Evolutionary conservation across 2,329 filamentous ascomycete genomes (phyloP), one percentile per base, ranked within the genome.

Genomic region (Exserohilum turcica): DNA sequence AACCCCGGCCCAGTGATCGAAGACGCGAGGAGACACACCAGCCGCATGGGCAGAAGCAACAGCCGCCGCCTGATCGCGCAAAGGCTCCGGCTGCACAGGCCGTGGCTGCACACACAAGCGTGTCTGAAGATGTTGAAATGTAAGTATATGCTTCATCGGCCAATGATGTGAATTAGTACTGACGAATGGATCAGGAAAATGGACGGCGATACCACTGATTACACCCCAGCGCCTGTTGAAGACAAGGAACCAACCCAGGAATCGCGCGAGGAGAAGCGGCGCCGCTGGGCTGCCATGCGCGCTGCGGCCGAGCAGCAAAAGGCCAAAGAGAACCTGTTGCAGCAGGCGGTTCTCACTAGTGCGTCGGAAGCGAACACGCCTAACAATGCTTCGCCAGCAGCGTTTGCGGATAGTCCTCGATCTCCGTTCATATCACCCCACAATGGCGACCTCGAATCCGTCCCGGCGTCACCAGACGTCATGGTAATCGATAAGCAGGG

Each of bases 261-360:
- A 40, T 65, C 68, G 27, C 64, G 68, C 13, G 71, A 72, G 44
- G 70, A 72, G 54, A 72, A 70, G 40, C 63, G 61, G 32, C 66
- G 67, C 21, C 65, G 66, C 13, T 73, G 71, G 65, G 70, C 68
- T 32, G 66, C 65, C 19, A 73, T 67, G 45, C 66, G 67, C 43
- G 63, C 59, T 39, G 65, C 63, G 31, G 63, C 77, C 70, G 60
- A 70, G 60, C 73, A 77, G 53, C 79, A 83, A 45, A 68, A 63
- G 42, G 87, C 87, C 43, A 88, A 90, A 47, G 64, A 68, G 13
- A 67, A 48, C 45, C 80, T 93, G 66, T 83, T 90, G 56, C 85
- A 93, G 58, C 87, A 92, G 76, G 88, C 89, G 53, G 79, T 93
- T 33, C 81, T 84, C 53, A 79, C 83, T 43, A 85, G 83, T 60